Evolutionary conservation across 2,329 filamentous ascomycete species (phyloP).

Genomic region (Colletotrichum coccodes): DNA sequence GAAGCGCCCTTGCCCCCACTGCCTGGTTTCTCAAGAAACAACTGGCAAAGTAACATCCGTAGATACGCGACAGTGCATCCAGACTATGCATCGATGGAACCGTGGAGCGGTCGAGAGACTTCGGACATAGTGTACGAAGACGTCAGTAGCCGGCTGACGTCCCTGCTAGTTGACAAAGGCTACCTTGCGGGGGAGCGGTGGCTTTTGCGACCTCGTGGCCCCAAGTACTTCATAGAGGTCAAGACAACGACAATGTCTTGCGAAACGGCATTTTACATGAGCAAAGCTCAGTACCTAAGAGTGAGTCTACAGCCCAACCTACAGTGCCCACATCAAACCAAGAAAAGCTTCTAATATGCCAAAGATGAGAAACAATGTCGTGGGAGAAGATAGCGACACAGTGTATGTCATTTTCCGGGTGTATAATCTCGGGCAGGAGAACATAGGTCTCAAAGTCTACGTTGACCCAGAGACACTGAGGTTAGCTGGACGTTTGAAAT

Average conservation of each 20-base stretch:
- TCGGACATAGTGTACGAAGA: constrained; percentile 59
- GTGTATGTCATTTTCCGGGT: constrained; percentile 55
- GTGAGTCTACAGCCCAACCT: constrained; percentile 40
- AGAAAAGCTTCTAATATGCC: background rate
- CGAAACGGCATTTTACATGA: constrained; percentile 57
- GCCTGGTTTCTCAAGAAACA: constrained; percentile 47
- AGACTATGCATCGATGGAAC: constrained; percentile 49
- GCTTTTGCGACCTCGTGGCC: constrained; percentile 36
- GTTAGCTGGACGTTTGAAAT: constrained; percentile 35
- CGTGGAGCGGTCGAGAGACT: constrained; percentile 54
- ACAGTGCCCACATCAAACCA: background rate
- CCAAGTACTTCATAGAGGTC: constrained; percentile 60
- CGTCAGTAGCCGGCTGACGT: constrained; percentile 43
- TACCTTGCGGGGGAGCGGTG: constrained; percentile 43
- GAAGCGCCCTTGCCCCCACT: constrained; percentile 31
- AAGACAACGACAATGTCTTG: constrained; percentile 55
- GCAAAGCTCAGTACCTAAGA: constrained; percentile 52
- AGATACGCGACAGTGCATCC: constrained; percentile 48
- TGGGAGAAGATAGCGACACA: constrained; percentile 12
- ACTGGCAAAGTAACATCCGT: constrained; percentile 62
- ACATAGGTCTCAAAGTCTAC: constrained; percentile 47
- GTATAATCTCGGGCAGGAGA: constrained; percentile 44
- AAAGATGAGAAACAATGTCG: constrained; percentile 37
- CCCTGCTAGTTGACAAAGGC: constrained; percentile 44
- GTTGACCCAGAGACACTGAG: constrained; percentile 48